These are phyloP conservation scores for Hyaloscypha finlandica DNA, from an alignment of 495 filamentous ascomycete species.

Conservation along the genomic window DNA sequence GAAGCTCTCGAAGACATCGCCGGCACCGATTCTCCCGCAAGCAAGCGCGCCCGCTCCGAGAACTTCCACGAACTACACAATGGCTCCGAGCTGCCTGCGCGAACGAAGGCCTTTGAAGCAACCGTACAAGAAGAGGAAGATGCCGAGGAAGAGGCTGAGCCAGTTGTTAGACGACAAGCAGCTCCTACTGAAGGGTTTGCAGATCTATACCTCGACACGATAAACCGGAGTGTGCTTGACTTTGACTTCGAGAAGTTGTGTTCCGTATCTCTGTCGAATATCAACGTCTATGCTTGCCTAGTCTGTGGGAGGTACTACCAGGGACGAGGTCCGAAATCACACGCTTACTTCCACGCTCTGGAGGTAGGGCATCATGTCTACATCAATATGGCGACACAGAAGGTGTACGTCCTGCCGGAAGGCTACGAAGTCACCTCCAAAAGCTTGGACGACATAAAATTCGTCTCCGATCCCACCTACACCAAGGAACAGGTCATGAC, in stretches of 20 bases:
- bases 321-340: conserved; percentile 87
- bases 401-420: conserved; percentile 93
- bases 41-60: conserved; percentile 73
- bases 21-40: conserved; percentile 64
- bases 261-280: conserved; percentile 92
- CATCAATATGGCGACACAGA: conserved; percentile 95
- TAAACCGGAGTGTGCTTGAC: conserved; percentile 84
- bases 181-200: conserved; percentile 86
- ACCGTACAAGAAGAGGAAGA: conserved; percentile 20
- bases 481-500: conserved; percentile 74
- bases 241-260: conserved; percentile 99
- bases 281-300: conserved; percentile 97
- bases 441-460: conserved; percentile 97
- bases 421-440: conserved; percentile 96
- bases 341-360: conserved; percentile 97
- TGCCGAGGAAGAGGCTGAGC: conserved; percentile 38
- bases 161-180: conserved; percentile 56
- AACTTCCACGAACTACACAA: conserved; percentile 47
- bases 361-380: conserved; percentile 95
- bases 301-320: conserved; percentile 98
- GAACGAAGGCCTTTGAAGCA: conserved; percentile 37
- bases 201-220: conserved; percentile 97
- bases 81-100: conserved; percentile 43
- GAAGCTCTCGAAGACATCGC: conserved; percentile 69
- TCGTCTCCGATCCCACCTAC: conserved; percentile 91